phyloP scores from a whole-genome alignment of 805 yeast species.

The Candida tammaniensis region DNA sequence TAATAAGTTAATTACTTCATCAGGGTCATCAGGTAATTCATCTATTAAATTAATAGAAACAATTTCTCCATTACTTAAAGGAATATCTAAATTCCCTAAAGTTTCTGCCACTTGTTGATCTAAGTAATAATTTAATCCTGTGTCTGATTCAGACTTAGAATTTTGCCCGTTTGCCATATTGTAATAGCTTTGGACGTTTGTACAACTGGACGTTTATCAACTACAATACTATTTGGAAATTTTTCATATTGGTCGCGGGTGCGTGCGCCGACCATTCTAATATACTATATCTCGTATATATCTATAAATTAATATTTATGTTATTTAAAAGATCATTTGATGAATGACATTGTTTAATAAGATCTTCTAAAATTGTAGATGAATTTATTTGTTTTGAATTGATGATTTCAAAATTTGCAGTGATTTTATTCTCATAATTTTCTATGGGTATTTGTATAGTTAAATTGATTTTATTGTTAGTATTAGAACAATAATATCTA shows the following conservation, averaged over 20 bases:
- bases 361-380: conserved; percentile 1
- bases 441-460: background rate
- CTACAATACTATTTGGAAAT: no score
- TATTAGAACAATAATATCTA: conserved; percentile 3
- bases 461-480: conserved; percentile 1
- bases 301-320: no score
- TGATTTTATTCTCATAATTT: background rate
- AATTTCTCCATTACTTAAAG: conserved; percentile 72
- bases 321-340: conserved; percentile 9
- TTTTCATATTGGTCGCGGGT: no score
- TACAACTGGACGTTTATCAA: no score
- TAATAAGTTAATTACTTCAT: conserved; percentile 73
- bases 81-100: conserved; percentile 54
- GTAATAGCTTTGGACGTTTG: no score
- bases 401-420: conserved; percentile 1
- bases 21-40: conserved; percentile 87
- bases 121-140: no score
- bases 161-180: no score
- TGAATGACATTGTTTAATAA: conserved; percentile 9
- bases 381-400: conserved; percentile 1
- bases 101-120: no score
- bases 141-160: no score
- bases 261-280: no score
- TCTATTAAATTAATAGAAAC: conserved; percentile 78
- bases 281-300: no score